phyloP scores from a whole-genome alignment of 1,139 yeast genomes.

The Diutina mesorugosa region DNA sequence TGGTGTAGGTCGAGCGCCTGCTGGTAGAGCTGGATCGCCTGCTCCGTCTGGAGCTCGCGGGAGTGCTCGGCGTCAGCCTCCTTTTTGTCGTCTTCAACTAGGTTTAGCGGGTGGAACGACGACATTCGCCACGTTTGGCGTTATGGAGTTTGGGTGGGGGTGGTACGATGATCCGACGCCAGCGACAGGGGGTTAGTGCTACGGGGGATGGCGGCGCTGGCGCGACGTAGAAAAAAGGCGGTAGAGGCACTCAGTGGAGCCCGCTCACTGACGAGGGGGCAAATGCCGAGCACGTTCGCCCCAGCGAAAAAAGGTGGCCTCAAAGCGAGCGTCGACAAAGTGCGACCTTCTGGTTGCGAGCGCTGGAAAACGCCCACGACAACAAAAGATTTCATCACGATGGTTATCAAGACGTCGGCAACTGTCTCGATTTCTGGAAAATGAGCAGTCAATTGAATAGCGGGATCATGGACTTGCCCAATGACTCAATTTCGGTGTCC shows the following conservation, averaged over 20 bases:
- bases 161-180: not conserved
- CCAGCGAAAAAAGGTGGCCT: not conserved
- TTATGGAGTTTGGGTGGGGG: not conserved
- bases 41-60: constrained; percentile 78
- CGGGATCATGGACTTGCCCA: too few species aligned
- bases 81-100: constrained; percentile 48
- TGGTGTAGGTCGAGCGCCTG: constrained; percentile 55
- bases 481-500: too few species aligned
- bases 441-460: too few species aligned
- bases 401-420: too few species aligned
- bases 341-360: not conserved
- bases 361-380: not conserved
- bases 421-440: too few species aligned
- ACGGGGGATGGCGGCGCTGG: not conserved
- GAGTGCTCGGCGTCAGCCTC: constrained; percentile 78
- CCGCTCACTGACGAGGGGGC: not conserved
- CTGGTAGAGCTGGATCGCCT: constrained; percentile 68
- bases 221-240: not conserved
- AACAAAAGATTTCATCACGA: too few species aligned
- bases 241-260: not conserved
- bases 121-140: constrained; percentile 21
- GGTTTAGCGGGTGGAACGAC: constrained; percentile 68
- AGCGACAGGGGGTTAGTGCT: not conserved
- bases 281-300: not conserved
- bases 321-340: too few species aligned